phyloP scores from a whole-genome alignment of 208 protist species.

The Leishmania aethiopica region DNA sequence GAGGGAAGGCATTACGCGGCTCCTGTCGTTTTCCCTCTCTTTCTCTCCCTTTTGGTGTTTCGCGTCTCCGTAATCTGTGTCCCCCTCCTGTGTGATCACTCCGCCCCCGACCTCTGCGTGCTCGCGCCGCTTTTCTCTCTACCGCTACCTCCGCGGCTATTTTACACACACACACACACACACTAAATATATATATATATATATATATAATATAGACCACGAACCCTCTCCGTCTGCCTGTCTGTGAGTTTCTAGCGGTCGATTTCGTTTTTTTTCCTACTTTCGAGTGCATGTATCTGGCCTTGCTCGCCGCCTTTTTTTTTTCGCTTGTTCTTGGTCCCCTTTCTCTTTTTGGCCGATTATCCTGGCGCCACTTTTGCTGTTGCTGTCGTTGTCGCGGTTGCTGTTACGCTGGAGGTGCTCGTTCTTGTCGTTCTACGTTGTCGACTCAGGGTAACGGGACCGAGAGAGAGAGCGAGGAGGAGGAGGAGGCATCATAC shows the following conservation, averaged over 20 bases:
- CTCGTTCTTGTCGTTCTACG: neutral
- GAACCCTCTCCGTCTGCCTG: no score
- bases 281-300: neutral
- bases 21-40: neutral
- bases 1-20: neutral
- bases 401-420: neutral
- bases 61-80: neutral
- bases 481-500: neutral
- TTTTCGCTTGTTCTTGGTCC: neutral
- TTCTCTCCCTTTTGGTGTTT: neutral
- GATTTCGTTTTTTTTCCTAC: conserved; percentile 10
- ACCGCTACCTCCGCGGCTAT: neutral
- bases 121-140: neutral
- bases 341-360: neutral
- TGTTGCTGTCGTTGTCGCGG: neutral
- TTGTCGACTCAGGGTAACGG: neutral
- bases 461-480: neutral
- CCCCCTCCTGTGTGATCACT: neutral
- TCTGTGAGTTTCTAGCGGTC: no score
- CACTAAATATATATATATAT: no score
- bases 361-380: neutral
- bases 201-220: no score
- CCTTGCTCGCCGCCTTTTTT: neutral
- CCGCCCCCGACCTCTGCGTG: neutral
- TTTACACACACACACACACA: neutral